Conservation (phyloP, 768 basidiomycete genomes). For the Trametes maxima region DNA sequence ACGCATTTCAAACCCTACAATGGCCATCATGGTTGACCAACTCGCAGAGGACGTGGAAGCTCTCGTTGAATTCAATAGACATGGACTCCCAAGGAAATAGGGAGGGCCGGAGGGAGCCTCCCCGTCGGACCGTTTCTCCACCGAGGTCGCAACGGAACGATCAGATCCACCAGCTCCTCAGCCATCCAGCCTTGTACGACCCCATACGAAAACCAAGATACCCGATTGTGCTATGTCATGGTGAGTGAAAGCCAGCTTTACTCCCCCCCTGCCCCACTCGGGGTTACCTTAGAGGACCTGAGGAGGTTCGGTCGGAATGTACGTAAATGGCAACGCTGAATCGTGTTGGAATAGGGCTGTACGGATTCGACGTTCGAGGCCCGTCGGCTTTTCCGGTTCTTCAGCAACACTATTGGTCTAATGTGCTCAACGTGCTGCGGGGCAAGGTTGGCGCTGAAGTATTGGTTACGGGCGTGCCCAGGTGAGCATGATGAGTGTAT, state of each 20-base stretch:
- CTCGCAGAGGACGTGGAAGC: neutral
- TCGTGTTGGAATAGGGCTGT: slow-evolving; percentile 60
- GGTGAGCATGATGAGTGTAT: slow-evolving; percentile 53
- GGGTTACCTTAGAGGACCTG: too few relatives aligned
- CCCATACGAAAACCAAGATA: slow-evolving; percentile 80
- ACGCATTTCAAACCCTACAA: slow-evolving; percentile 14
- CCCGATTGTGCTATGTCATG: slow-evolving; percentile 95
- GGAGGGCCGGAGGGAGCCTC: neutral
- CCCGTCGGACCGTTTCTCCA: slow-evolving; percentile 4
- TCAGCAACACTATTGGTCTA: slow-evolving; percentile 93
- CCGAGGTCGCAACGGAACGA: slow-evolving; percentile 38
- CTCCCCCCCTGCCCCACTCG: too few relatives aligned
- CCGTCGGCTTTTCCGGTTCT: slow-evolving; percentile 81
- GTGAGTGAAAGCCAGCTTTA: slow-evolving; percentile 44
- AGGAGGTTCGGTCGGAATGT: too few relatives aligned
- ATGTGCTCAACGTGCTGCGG: slow-evolving; percentile 78
- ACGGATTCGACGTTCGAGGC: slow-evolving; percentile 92
- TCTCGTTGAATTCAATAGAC: neutral
- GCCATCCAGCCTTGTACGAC: slow-evolving; percentile 76
- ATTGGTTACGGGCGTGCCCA: slow-evolving; percentile 93
- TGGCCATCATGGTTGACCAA: slow-evolving; percentile 21
- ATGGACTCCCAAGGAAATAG: neutral
- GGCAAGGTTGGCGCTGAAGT: slow-evolving; percentile 88
- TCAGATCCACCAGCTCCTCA: slow-evolving; percentile 67
- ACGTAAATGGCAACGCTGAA: neutral